Evolutionary conservation across 495 filamentous ascomycete genomes (phyloP).

Genomic region (Penicillium coprophilum): DNA sequence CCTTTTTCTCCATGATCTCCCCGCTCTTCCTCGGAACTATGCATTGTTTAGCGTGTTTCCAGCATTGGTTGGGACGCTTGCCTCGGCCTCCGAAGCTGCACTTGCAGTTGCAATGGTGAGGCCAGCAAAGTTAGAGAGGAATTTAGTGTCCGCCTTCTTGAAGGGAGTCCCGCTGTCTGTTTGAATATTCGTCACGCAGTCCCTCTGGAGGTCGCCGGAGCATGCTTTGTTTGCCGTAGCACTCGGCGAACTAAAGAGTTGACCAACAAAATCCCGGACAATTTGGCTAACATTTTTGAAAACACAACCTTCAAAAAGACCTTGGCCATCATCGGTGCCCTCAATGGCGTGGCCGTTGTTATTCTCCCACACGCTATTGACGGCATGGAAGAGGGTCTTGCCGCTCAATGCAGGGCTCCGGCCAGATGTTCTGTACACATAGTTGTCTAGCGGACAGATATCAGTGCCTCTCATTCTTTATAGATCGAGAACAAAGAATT

Average conservation of each 20-base stretch:
- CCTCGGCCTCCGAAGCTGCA: not conserved
- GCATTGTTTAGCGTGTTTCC: not conserved
- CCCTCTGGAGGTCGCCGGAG: not conserved
- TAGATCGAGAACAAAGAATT: not conserved
- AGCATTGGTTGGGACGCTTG: not conserved
- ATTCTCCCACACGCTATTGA: conserved; percentile 14
- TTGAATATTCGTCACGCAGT: not conserved
- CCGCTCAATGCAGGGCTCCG: conserved; percentile 45
- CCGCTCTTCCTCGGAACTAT: not conserved
- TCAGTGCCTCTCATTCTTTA: not conserved
- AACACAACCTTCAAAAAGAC: conserved; percentile 17
- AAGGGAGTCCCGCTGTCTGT: not conserved
- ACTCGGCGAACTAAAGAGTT: not conserved
- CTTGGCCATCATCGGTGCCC: conserved; percentile 1
- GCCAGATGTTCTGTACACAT: conserved; percentile 47
- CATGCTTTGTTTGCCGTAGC: not conserved
- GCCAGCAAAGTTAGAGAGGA: not conserved
- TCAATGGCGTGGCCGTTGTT: conserved; percentile 19
- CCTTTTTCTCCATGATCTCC: not conserved
- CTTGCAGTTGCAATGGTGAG: not conserved
- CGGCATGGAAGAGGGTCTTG: conserved; percentile 38
- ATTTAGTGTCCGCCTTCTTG: not conserved
- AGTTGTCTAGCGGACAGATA: conserved; percentile 39
- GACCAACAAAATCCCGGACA: not conserved
- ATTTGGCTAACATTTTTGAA: not conserved